These are phyloP conservation scores for Cyclotella kingstonii DNA, from an alignment of 108 stramenopile genomes.

Conservation along the genomic window DNA sequence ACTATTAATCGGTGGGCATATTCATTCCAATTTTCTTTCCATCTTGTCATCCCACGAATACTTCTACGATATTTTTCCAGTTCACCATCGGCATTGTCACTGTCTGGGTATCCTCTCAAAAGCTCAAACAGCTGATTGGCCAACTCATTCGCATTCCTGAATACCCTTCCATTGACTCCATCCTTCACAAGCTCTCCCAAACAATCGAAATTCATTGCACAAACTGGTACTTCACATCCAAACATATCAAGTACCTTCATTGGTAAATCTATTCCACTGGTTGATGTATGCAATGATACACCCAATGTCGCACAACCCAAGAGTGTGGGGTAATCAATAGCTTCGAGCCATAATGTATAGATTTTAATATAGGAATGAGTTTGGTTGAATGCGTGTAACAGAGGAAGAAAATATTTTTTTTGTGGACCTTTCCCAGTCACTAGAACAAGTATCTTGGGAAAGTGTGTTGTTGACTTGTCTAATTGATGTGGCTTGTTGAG, in stretches of 20 bases:
- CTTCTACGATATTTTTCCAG: conserved; percentile 54
- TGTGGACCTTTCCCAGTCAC: conserved; percentile 98
- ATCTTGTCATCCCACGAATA: conserved; percentile 60
- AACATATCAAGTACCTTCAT: conserved; percentile 99
- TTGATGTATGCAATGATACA: conserved; percentile 95
- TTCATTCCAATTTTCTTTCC: conserved; percentile 81
- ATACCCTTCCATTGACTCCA: conserved; percentile 81
- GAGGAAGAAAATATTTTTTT: conserved; percentile 62
- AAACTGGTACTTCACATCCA: conserved; percentile 94
- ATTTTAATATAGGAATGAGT: conserved; percentile 53
- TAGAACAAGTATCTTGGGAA: conserved; percentile 66
- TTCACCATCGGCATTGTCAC: conserved; percentile 31
- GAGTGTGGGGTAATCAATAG: conserved; percentile 89
- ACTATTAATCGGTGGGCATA: conserved; percentile 53
- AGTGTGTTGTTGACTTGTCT: not conserved
- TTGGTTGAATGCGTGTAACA: conserved; percentile 30
- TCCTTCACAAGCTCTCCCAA: conserved; percentile 91
- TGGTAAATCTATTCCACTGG: conserved; percentile 95
- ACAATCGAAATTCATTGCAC: conserved; percentile 85
- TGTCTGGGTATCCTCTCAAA: conserved; percentile 35
- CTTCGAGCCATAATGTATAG: conserved; percentile 91
- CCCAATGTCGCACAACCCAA: conserved; percentile 89
- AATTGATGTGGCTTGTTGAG: conserved; percentile 56
- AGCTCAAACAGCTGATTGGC: conserved; percentile 61
- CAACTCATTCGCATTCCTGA: conserved; percentile 59